A percentile compares a stretch with the other conserved stretches of the same genome.
phyloP scores from a whole-genome alignment of 2,329 filamentous ascomycete genomes.

The Lachnellula subtilissima region DNA sequence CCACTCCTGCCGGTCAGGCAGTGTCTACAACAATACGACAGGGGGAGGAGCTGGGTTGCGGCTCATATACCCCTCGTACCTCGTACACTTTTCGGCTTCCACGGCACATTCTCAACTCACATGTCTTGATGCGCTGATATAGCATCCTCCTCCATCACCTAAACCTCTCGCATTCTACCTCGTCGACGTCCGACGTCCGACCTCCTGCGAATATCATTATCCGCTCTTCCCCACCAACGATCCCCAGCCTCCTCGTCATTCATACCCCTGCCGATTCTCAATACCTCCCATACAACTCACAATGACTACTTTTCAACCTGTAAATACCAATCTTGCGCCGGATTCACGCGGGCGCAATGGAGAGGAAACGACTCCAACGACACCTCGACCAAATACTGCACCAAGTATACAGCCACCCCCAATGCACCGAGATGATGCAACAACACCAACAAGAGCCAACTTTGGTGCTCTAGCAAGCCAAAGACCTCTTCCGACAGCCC shows the following conservation, averaged over 20 bases:
- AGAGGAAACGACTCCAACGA: constrained; percentile 52
- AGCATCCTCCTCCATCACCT: constrained; percentile 17
- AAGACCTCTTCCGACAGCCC: constrained; percentile 47
- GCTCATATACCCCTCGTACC: constrained; percentile 16
- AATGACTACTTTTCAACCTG: constrained; percentile 57
- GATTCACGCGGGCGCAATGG: constrained; percentile 33
- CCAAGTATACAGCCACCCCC: constrained; percentile 38
- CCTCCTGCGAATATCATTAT: constrained; percentile 11
- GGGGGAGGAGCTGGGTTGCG: constrained; percentile 11
- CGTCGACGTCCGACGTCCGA: not conserved
- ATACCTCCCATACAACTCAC: constrained; percentile 23
- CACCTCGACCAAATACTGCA: constrained; percentile 40
- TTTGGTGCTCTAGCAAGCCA: constrained; percentile 46
- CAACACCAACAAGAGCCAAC: constrained; percentile 60
- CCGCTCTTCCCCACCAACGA: constrained; percentile 11
- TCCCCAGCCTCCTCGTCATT: constrained; percentile 24
- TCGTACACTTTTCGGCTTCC: constrained; percentile 12
- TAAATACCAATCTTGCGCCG: constrained; percentile 51
- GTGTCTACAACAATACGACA: constrained; percentile 7
- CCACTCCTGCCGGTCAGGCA: constrained; percentile 16
- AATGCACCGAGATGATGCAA: constrained; percentile 43
- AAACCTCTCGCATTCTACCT: constrained; percentile 12
- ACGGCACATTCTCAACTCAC: constrained; percentile 10
- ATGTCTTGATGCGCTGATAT: constrained; percentile 25
- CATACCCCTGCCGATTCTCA: constrained; percentile 1